Evolutionary conservation across 1,284 basidiomycete species (phyloP), one percentile per base, ranked within the genome.

Genomic region (Microbotryum violaceum): DNA sequence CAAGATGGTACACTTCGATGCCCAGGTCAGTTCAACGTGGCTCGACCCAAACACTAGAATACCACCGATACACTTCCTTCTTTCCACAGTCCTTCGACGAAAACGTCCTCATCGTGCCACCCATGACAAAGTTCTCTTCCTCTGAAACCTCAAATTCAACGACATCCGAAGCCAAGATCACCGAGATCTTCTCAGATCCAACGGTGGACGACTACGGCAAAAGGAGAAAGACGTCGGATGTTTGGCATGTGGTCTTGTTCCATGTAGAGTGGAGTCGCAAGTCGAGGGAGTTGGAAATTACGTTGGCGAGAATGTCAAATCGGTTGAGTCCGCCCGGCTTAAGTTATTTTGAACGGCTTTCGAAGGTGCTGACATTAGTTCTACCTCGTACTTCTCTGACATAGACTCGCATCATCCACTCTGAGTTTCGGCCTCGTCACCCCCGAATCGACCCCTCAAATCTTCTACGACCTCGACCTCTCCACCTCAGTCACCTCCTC

Each of bases 401-500:
- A 31, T 29, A 55, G 20, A 25, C 21, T 25, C 49, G 12, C 54
- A 27, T 62, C 64, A 1, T 46, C 55, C 14, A 12, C 45, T 1
- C 55, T 68, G 16, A 4, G 8, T 5, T 66, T 68, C 56, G 42
- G 23, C 20, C 0, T 61, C 51, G 47, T 68, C 49, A 54, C 57
- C 9, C 62, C 66, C 29, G 51, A 58, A 44, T 16, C 21, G 5
- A 44, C 60, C 14, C 54, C 62, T 1, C 37, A 42, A 14, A 64
- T 58, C 4, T 68, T 66, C 57, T 68, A 64, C 57, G 67, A 68
- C 51, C 56, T 66, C 16, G 54, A 53, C 21, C 58, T 68, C 31
- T 58, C 64, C 14, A 58, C 61, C 7, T 53, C 57, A 21, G 54
- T 64, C 12, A 66, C 60, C 3, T 29, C 57, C 10, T 42, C 37